Conservation (phyloP, 1,139 yeast genomes). For the Meyerozyma carpophila region DNA sequence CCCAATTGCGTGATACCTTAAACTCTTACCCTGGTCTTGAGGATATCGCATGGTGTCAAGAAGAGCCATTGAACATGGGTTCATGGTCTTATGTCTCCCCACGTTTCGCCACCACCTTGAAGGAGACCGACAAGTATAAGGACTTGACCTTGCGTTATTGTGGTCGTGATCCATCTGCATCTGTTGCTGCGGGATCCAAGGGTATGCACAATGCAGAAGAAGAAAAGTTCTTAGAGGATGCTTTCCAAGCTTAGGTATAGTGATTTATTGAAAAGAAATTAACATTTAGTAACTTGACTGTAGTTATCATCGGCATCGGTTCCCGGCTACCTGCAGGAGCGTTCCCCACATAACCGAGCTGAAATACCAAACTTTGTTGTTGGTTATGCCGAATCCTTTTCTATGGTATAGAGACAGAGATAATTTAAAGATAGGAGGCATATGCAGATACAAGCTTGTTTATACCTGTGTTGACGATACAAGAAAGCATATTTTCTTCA, state of each 20-base stretch:
- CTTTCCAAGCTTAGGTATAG: slow-evolving; percentile 36
- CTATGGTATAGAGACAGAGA: slow-evolving; percentile 41
- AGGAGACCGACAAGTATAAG: slow-evolving; percentile 65
- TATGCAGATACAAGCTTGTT: slow-evolving; percentile 27
- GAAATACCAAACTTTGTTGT: background rate
- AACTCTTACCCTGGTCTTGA: slow-evolving; percentile 75
- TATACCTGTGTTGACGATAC: slow-evolving; percentile 19
- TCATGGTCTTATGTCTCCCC: slow-evolving; percentile 76
- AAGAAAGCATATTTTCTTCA: slow-evolving; percentile 23
- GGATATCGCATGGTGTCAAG: slow-evolving; percentile 97
- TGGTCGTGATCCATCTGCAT: slow-evolving; percentile 97
- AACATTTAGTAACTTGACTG: background rate
- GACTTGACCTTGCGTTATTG: slow-evolving; percentile 69
- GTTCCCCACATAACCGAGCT: background rate
- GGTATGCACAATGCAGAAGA: slow-evolving; percentile 85
- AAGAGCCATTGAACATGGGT: slow-evolving; percentile 99
- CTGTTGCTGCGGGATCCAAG: slow-evolving; percentile 98
- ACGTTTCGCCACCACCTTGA: slow-evolving; percentile 70
- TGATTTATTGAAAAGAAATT: background rate
- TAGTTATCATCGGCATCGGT: background rate
- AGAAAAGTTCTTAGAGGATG: slow-evolving; percentile 77
- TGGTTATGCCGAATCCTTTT: slow-evolving; percentile 3
- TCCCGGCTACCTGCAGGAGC: background rate
- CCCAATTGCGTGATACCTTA: slow-evolving; percentile 82
- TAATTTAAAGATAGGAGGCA: slow-evolving; percentile 33